phyloP scores from a whole-genome alignment of 2,329 filamentous ascomycete genomes.

The Fusarium coffeatum region DNA sequence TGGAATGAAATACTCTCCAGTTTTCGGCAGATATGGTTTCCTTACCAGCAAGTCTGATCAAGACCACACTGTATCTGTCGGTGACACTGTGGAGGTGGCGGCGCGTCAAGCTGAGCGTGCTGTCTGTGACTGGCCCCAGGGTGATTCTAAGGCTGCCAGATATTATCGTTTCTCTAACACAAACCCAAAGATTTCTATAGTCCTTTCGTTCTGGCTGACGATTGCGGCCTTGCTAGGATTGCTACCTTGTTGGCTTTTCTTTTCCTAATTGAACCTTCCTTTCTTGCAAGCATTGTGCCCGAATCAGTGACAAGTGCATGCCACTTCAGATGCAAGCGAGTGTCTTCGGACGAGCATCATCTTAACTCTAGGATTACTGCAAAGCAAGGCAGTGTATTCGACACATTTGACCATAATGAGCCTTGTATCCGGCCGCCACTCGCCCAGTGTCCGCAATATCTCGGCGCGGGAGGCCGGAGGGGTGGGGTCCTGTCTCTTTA shows the following conservation, averaged over 20 bases:
- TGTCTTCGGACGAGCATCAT: background rate
- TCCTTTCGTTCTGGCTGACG: constrained; percentile 33
- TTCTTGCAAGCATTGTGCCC: constrained; percentile 1
- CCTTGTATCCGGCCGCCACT: constrained; percentile 16
- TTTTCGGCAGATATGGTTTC: constrained; percentile 81
- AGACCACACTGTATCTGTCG: constrained; percentile 39
- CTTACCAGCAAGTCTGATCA: constrained; percentile 50
- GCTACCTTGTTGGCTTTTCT: constrained; percentile 32
- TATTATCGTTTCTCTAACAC: constrained; percentile 41
- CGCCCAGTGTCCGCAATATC: constrained; percentile 27
- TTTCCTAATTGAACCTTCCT: constrained; percentile 22
- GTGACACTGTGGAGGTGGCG: constrained; percentile 66
- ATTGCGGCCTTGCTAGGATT: constrained; percentile 31
- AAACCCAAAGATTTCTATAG: constrained; percentile 17
- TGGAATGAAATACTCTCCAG: constrained; percentile 74
- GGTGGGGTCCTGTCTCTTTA: constrained; percentile 7
- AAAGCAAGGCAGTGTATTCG: constrained; percentile 2
- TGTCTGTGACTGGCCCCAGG: constrained; percentile 63
- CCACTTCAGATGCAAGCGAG: constrained; percentile 8
- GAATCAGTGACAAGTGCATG: constrained; percentile 7
- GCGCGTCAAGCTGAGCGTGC: constrained; percentile 63
- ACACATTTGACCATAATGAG: constrained; percentile 16
- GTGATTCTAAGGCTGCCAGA: constrained; percentile 38
- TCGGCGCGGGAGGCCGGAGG: constrained; percentile 34
- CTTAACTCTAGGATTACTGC: background rate